These are phyloP conservation scores for Aspergillus phoenicis DNA, from an alignment of 2,329 filamentous ascomycete genomes.

Conservation along the genomic window DNA sequence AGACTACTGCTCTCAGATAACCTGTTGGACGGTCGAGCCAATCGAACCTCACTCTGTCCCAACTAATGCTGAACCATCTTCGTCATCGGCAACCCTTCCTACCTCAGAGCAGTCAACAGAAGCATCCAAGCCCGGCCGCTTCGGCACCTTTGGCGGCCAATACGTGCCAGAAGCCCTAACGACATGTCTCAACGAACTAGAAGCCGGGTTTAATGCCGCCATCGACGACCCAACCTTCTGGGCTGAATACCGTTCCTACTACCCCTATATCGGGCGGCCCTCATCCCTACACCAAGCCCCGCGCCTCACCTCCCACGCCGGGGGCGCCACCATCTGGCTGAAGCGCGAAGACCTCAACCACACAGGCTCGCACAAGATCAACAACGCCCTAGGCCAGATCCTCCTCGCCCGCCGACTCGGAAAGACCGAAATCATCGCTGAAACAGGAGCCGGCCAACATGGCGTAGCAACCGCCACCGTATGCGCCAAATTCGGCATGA, in stretches of 20 bases:
- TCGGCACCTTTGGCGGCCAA: conserved; percentile 91
- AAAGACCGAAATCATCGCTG: conserved; percentile 94
- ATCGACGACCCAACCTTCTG: conserved; percentile 85
- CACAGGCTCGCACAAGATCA: conserved; percentile 97
- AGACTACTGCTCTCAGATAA: conserved; percentile 77
- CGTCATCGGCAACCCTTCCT: background rate
- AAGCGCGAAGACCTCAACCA: conserved; percentile 97
- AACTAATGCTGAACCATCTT: background rate
- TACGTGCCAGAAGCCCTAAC: conserved; percentile 97
- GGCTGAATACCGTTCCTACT: conserved; percentile 90
- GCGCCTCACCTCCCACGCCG: conserved; percentile 79
- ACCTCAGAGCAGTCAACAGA: background rate
- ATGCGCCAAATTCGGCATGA: conserved; percentile 95
- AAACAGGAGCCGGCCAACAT: conserved; percentile 94
- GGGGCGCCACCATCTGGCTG: conserved; percentile 92
- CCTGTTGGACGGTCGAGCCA: conserved; percentile 54
- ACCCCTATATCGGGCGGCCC: conserved; percentile 90
- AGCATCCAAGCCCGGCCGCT: conserved; percentile 39
- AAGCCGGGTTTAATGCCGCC: conserved; percentile 82
- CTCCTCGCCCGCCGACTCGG: conserved; percentile 83
- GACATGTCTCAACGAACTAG: conserved; percentile 85
- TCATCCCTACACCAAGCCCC: conserved; percentile 85
- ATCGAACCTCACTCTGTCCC: background rate
- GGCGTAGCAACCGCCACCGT: conserved; percentile 95
- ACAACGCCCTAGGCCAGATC: conserved; percentile 92